A percentile compares a stretch with the other conserved stretches of the same genome.
These are phyloP conservation scores for Thielaviopsis euricoi DNA, from an alignment of 2,329 filamentous ascomycete genomes.

Conservation along the genomic window DNA sequence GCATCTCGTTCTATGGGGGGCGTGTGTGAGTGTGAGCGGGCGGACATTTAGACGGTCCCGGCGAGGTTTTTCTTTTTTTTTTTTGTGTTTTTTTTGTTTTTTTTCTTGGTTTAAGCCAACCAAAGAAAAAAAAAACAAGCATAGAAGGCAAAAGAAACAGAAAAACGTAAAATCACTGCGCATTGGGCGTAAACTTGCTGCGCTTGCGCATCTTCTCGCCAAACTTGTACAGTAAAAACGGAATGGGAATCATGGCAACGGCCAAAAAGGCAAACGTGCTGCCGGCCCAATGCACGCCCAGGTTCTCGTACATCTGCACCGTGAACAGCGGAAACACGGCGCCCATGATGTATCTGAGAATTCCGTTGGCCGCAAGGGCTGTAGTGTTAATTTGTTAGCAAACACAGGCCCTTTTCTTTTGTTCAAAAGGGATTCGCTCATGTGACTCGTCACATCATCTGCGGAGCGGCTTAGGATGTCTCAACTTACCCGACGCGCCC, in stretches of 20 bases:
- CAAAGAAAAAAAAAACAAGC: neutral
- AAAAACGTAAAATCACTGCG: too few relatives aligned
- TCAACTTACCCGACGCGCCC: conserved; percentile 12
- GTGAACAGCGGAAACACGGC: conserved; percentile 45
- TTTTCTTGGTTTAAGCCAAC: too few relatives aligned
- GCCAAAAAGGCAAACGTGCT: conserved; percentile 32
- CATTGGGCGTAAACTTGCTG: conserved; percentile 2
- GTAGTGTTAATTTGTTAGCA: conserved; percentile 31
- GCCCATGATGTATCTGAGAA: conserved; percentile 38
- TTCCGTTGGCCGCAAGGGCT: conserved; percentile 40
- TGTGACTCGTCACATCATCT: neutral
- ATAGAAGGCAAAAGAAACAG: neutral
- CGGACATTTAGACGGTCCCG: neutral
- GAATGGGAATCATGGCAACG: conserved; percentile 30
- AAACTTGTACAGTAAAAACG: conserved; percentile 34
- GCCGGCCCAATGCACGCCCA: conserved; percentile 30
- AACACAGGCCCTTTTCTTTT: too few relatives aligned
- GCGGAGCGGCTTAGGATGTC: neutral
- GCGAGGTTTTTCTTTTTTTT: neutral
- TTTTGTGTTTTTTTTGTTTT: too few relatives aligned
- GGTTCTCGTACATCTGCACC: conserved; percentile 32
- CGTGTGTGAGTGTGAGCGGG: neutral
- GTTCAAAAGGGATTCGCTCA: neutral
- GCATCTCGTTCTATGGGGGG: too few relatives aligned
- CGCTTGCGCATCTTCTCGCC: conserved; percentile 23